Percentiles rank a stretch among this genome's conserved stretches.
Evolutionary conservation across 805 yeast species (phyloP).

Genomic region (Nematodospora valgi): DNA sequence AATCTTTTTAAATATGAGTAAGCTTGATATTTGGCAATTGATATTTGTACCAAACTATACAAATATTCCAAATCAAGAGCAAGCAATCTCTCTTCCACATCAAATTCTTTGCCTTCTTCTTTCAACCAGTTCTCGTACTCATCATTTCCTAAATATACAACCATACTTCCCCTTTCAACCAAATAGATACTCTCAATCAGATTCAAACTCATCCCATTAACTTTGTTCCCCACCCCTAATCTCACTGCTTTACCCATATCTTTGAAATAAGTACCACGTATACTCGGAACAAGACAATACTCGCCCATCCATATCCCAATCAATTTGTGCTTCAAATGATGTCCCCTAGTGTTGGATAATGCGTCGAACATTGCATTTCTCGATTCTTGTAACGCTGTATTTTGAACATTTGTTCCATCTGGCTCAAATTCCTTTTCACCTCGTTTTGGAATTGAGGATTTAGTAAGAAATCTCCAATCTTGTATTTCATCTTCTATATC

Average conservation of each 20-base stretch:
- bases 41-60: slow-evolving; percentile 47
- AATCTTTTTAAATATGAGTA: slow-evolving; percentile 72
- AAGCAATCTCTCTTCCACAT: slow-evolving; percentile 12
- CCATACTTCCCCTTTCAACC: slow-evolving; percentile 68
- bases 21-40: slow-evolving; percentile 57
- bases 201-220: slow-evolving; percentile 43
- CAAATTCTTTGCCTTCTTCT: slow-evolving; percentile 14
- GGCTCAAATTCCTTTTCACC: slow-evolving; percentile 89
- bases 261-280: slow-evolving; percentile 70
- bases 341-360: slow-evolving; percentile 48
- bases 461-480: slow-evolving; percentile 28
- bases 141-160: slow-evolving; percentile 23
- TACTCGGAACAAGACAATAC: slow-evolving; percentile 32
- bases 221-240: slow-evolving; percentile 13
- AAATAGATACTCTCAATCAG: slow-evolving; percentile 74
- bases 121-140: slow-evolving; percentile 19
- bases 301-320: slow-evolving; percentile 45
- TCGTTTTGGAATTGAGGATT: slow-evolving; percentile 50
- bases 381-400: slow-evolving; percentile 45
- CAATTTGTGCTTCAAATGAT: slow-evolving; percentile 45
- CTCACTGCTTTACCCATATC: slow-evolving; percentile 61
- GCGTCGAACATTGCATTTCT: slow-evolving; percentile 73
- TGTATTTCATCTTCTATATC: slow-evolving; percentile 27
- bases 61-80: slow-evolving; percentile 61
- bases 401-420: slow-evolving; percentile 62